Evolutionary conservation across 78 protist genomes (phyloP).

Genomic region (Cavenderia fasciculata): DNA sequence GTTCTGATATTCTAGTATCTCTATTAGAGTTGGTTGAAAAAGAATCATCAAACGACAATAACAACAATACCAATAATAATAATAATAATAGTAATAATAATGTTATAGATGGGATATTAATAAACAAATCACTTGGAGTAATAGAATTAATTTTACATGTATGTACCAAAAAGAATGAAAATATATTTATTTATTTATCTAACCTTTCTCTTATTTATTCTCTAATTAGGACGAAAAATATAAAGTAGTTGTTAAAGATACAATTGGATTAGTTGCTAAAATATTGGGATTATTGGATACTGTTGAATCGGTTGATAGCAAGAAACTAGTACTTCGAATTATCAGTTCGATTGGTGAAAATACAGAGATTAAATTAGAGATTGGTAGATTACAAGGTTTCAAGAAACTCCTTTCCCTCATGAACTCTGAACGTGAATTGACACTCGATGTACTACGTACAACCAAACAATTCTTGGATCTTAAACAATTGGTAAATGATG

Average conservation of each 20-base stretch:
- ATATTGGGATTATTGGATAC: slow-evolving; percentile 59
- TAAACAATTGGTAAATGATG: slow-evolving; percentile 35
- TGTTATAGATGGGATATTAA: too few species aligned
- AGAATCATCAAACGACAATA: too few species aligned
- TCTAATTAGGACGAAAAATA: slow-evolving; percentile 62
- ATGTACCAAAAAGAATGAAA: not conserved
- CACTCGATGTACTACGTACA: slow-evolving; percentile 55
- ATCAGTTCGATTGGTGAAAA: slow-evolving; percentile 72
- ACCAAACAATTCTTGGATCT: slow-evolving; percentile 64
- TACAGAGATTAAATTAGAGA: slow-evolving; percentile 61
- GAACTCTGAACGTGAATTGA: slow-evolving; percentile 64
- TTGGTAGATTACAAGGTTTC: slow-evolving; percentile 73
- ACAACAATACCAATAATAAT: not conserved
- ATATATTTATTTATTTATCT: not conserved
- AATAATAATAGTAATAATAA: too few species aligned
- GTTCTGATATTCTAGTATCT: slow-evolving; percentile 70
- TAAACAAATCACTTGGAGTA: slow-evolving; percentile 63
- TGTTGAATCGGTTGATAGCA: slow-evolving; percentile 48
- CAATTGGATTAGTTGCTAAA: slow-evolving; percentile 56
- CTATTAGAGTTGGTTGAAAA: slow-evolving; percentile 54
- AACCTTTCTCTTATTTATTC: not conserved
- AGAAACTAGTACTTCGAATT: slow-evolving; percentile 52
- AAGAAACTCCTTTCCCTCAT: slow-evolving; percentile 46
- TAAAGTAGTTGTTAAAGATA: slow-evolving; percentile 64
- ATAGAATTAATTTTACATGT: slow-evolving; percentile 76